Evolutionary conservation across 208 protist species (phyloP), one percentile per base, ranked within the genome.

Genomic region (Leishmania guyanensis): DNA sequence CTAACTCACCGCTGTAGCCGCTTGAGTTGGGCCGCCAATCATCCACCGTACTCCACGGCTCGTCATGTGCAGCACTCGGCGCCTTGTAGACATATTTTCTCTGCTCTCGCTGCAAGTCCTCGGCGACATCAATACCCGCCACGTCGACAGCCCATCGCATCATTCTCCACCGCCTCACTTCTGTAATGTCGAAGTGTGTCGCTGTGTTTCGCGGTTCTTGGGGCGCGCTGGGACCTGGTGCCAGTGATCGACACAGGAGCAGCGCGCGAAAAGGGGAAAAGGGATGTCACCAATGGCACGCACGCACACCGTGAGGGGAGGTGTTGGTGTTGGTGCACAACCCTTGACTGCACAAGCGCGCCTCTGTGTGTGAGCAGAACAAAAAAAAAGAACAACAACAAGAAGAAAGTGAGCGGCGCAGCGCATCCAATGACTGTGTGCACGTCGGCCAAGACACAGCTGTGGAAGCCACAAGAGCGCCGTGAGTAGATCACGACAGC

Each of bases 101-200:
- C 66, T 91, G 86, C 81, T 97, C 90, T 0, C 87, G 90, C 66
- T 85, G 69, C 48, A 97, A 79, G 79, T 97, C 93, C 0, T 86
- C 86, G 56, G 92, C 89, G 22, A 93, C 81, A 79, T 97, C 92
- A 82, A 97, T 93, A 66, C 93, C 93, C 29, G 88, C 86, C 68
- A 95, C 86, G 78, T 97, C 91, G 17, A 97, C 91, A 36, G 93
- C 83, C 91, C 91, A 97, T 80, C 91, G 91, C 84, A 93, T 93
- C 93, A 97, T 97, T 68, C 71, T 77, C 29, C 12, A 75, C 9
- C 26, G 5, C 29, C 50, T 60, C 71, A 53, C n/a, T 33, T 20
- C 10, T n/a, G 6, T 50, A 4, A 46, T 9, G 29, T 50, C 50
- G 50, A 53, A 60, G 71, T 22, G 50, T 39, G 8, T 72, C 33